Evolutionary conservation across 352 stramenopile species (phyloP), one percentile per base, ranked within the genome.

Genomic region (Pythium phragmiticola): DNA sequence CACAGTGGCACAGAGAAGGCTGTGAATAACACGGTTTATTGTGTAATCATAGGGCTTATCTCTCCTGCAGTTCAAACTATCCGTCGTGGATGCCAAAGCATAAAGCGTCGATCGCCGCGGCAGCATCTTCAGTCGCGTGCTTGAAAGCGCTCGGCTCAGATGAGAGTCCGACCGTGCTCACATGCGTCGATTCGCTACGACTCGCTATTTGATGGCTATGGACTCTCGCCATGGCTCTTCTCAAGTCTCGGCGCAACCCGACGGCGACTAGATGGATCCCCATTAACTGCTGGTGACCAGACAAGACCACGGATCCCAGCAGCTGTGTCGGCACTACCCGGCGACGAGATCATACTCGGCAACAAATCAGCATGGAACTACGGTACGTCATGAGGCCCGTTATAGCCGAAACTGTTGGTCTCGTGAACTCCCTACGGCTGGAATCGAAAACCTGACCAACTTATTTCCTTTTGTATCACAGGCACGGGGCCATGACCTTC

Each of bases 1-100:
- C 21, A 21, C 9, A 6, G 33, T 30, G 34, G 34, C 11, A 14
- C 34, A 9, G 26, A 30, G 26, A 39, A 39, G 34, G 7, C 34
- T 39, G 34, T 39, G 4, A 39, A 14, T 39, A 13, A 11, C 34
- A 39, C 7, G 34, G 11, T 39, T 14, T 39, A 14, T 39, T 39
- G 34, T 39, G 7, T 39, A 9, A 2, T 9, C 11, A 9, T 30
- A 13, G 7, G 34, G 33, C 2, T 37, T 9, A 37, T 9, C 33
- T 45, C 39, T 57, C 45, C 34, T 21, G 21, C 21, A 57, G n/a
- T 33, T 58, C 55, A 17, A 61, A 63, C 33, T 63, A 23, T 7
- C 60, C 59, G 17, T 65, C 50, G 50, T 67, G 60, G 60, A 61
- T 45, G 33, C 56, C 61, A 58, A 73, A 73, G 47, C 54, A 49